These are phyloP conservation scores for Dianthus caryophyllus DNA, from an alignment of 148 eudicot genomes.

Conservation along the genomic window DNA sequence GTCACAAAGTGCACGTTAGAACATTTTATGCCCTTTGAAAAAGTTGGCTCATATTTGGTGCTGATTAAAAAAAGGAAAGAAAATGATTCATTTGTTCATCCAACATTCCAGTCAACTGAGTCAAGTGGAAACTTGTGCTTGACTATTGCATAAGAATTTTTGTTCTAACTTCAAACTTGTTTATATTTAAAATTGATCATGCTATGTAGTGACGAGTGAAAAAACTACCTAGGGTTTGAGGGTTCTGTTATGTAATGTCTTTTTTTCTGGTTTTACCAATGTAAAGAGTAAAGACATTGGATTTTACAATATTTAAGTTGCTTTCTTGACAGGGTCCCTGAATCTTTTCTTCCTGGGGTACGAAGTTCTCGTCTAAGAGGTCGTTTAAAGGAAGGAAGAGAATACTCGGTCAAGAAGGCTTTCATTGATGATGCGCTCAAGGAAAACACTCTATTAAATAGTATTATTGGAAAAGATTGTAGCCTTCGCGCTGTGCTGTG, in stretches of 20 bases:
- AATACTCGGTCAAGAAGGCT: conserved; percentile 73
- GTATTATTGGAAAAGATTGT: conserved; percentile 46
- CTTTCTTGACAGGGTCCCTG: conserved; percentile 67
- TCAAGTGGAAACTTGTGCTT: neutral
- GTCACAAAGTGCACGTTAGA: no score
- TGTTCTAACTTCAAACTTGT: no score
- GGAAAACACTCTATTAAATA: conserved; percentile 52
- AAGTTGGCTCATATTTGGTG: no score
- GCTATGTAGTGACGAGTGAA: neutral
- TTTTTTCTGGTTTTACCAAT: neutral
- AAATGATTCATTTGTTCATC: no score
- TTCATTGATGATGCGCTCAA: conserved; percentile 68
- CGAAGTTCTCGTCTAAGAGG: conserved; percentile 81
- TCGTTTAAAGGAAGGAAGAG: conserved; percentile 82
- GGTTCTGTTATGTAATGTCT: neutral
- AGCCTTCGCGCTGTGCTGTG: conserved; percentile 61
- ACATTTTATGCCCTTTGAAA: no score
- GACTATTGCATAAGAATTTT: no score
- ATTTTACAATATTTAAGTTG: conserved; percentile 12
- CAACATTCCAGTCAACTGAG: neutral
- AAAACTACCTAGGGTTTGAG: neutral
- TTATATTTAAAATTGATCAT: neutral
- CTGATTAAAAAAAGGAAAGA: no score
- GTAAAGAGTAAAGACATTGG: neutral
- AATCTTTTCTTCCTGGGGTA: conserved; percentile 76